Conservation (phyloP, 768 basidiomycete genomes). For the Tephrocybe sp. region DNA sequence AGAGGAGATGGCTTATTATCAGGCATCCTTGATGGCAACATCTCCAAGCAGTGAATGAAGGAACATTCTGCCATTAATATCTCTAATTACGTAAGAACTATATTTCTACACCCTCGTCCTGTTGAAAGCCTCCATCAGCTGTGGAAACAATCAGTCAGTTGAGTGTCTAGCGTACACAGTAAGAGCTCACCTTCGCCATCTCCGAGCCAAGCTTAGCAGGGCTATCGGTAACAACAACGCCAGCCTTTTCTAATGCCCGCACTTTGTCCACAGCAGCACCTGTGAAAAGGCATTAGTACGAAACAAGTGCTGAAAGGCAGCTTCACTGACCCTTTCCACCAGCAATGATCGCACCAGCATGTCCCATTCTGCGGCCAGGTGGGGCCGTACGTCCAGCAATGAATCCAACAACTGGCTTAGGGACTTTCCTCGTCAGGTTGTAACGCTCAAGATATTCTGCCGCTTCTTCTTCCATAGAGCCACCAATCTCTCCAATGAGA, state of each 20-base stretch:
- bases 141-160: constrained; percentile 7
- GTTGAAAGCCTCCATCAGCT: constrained; percentile 71
- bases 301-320: not conserved
- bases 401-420: constrained; percentile 97
- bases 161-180: not conserved
- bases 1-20: constrained; percentile 31
- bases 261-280: constrained; percentile 95
- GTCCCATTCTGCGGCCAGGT: constrained; percentile 97
- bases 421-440: constrained; percentile 83
- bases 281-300: constrained; percentile 26
- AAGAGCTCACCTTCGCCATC: constrained; percentile 77
- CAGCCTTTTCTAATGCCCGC: constrained; percentile 84
- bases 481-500: constrained; percentile 98
- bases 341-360: constrained; percentile 96
- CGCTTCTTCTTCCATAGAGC: constrained; percentile 99
- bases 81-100: constrained; percentile 22
- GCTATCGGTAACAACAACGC: constrained; percentile 90
- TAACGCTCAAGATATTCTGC: constrained; percentile 92
- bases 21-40: constrained; percentile 14
- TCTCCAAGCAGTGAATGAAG: not conserved
- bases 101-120: constrained; percentile 39
- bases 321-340: constrained; percentile 85
- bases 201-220: constrained; percentile 92
- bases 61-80: constrained; percentile 6
- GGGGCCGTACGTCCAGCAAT: constrained; percentile 98